Evolutionary conservation across 805 yeast genomes (phyloP).

Genomic region (Pichia kluyveri): DNA sequence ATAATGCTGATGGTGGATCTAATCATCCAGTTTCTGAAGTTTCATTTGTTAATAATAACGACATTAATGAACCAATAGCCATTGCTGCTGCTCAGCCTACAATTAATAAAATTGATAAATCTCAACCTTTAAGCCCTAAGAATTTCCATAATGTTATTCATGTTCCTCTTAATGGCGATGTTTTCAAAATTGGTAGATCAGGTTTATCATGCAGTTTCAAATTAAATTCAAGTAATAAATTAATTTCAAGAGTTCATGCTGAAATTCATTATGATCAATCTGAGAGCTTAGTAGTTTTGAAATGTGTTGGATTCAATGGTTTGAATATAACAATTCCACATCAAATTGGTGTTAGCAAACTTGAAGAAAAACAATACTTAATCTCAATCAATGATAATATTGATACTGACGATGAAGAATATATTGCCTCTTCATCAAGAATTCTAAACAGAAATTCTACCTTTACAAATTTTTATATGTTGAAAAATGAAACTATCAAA

Average conservation of each 20-base stretch:
- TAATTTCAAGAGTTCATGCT: slow-evolving; percentile 62
- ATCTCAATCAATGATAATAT: slow-evolving; percentile 9
- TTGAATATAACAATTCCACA: slow-evolving; percentile 56
- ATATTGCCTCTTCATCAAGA: slow-evolving; percentile 15
- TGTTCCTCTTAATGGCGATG: slow-evolving; percentile 30
- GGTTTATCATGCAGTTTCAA: slow-evolving; percentile 47
- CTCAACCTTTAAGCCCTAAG: slow-evolving; percentile 2
- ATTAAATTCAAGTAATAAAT: slow-evolving; percentile 40
- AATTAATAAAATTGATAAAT: slow-evolving; percentile 2
- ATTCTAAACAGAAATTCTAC: slow-evolving; percentile 33
- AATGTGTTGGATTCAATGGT: slow-evolving; percentile 82
- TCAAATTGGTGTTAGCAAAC: slow-evolving; percentile 21
- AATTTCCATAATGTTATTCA: slow-evolving; percentile 15
- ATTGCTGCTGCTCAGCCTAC: too few species aligned
- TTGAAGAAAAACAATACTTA: slow-evolving; percentile 13
- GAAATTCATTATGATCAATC: slow-evolving; percentile 35
- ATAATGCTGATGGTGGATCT: neutral
- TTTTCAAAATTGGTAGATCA: slow-evolving; percentile 57
- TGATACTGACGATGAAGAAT: neutral
- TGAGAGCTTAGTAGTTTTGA: slow-evolving; percentile 38
- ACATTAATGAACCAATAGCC: neutral
- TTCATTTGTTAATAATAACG: neutral
- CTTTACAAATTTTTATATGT: slow-evolving; percentile 47
- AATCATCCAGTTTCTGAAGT: too few species aligned
- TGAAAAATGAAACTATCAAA: slow-evolving; percentile 52